phyloP scores from a whole-genome alignment of 306 rosid genomes.

The Pueraria montana region DNA sequence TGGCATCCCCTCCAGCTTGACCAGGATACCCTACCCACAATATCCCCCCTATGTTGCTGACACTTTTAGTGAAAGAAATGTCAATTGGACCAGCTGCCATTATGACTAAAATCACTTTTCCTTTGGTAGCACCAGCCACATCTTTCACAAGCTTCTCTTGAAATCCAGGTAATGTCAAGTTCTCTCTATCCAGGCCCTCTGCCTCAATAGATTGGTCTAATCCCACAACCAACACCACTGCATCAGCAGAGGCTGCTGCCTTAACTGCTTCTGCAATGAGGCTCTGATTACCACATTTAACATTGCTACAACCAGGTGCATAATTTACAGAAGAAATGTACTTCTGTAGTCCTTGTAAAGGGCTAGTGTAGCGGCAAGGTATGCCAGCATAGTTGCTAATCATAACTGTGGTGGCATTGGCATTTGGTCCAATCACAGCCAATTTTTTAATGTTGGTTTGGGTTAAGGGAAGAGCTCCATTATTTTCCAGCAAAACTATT shows the following conservation, averaged over 20 bases:
- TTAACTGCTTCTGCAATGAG: slow-evolving; percentile 62
- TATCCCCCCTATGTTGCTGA: slow-evolving; percentile 63
- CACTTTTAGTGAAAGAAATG: slow-evolving; percentile 64
- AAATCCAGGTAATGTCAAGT: slow-evolving; percentile 79
- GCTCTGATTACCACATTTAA: slow-evolving; percentile 63
- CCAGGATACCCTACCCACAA: slow-evolving; percentile 88
- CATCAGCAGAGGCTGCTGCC: slow-evolving; percentile 65
- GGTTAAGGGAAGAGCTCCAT: slow-evolving; percentile 66
- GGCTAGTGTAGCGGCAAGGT: slow-evolving; percentile 71
- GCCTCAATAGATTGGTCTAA: slow-evolving; percentile 81
- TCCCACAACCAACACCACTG: slow-evolving; percentile 70
- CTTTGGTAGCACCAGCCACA: slow-evolving; percentile 65
- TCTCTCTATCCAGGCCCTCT: slow-evolving; percentile 76
- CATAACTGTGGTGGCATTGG: slow-evolving; percentile 75
- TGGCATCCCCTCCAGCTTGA: slow-evolving; percentile 81
- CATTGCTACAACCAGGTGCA: slow-evolving; percentile 65
- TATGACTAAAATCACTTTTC: slow-evolving; percentile 68
- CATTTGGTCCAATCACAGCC: slow-evolving; percentile 77
- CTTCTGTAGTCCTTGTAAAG: slow-evolving; percentile 67
- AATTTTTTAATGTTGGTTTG: slow-evolving; percentile 43
- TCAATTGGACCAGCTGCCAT: slow-evolving; percentile 89
- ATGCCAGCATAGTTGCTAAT: slow-evolving; percentile 76
- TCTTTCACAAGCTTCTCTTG: slow-evolving; percentile 75
- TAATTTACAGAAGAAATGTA: slow-evolving; percentile 56
- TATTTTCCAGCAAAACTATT: slow-evolving; percentile 73